Evolutionary conservation across 345 rosid species (phyloP), one percentile per base, ranked within the genome.

Genomic region (Toxicodendron radicans): DNA sequence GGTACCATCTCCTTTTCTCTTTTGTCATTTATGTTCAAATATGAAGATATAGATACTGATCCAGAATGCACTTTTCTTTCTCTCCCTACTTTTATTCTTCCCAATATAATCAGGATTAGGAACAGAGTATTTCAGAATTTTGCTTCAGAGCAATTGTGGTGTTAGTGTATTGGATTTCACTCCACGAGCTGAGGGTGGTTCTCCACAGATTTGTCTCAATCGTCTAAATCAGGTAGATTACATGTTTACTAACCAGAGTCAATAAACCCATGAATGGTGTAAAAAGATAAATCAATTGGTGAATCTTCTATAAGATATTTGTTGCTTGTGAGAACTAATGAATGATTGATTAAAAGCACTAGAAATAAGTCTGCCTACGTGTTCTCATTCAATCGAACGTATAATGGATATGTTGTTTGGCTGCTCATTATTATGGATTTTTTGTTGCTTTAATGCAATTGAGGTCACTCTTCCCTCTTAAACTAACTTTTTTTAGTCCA

Each of bases 101-200:
- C 68, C 33, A 8, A 35, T 38, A 56, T 23, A 43, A 72, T 63
- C 74, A 95, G 99, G 97, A 68, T 58, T 95, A 35, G 92, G 92
- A 78, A 85, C 95, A 30, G 90, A 88, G 33, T 95, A 90, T 75
- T 95, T 92, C 78, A 86, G 97, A 89, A 74, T 87, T 78, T 82
- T 95, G 79, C 90, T 92, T 81, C 97, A 95, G 82, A 95, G 97
- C 80, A 95, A 95, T 64, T 95, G 97, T 45, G 99, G 99, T 43
- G 97, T 92, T 32, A 95, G 92, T 27, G 94, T 95, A 66, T 84
- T 95, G 72, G 99, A 95, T 79, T 92, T 92, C 74, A 85, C 85
- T 30, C 94, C 92, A 16, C 61, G 73, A 66, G 64, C 85, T 76
- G 93, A 89, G 8, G 88, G 90, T 58, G 90, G 91, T 35, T 83